phyloP scores from a whole-genome alignment of 768 basidiomycete genomes.

The Pleurotus platypus region DNA sequence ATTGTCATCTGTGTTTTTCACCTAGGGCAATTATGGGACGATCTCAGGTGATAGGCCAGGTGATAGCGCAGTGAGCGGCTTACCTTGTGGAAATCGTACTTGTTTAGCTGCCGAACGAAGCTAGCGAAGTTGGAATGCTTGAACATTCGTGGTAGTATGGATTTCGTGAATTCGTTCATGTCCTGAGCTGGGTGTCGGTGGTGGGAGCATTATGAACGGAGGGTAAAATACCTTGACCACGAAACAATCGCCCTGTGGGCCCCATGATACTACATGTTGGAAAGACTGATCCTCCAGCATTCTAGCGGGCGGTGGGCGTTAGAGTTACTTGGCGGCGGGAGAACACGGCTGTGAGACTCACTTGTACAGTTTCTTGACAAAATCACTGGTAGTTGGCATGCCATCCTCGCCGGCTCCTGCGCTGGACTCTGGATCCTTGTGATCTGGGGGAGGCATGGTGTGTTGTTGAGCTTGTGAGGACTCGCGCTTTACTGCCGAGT shows the following conservation, averaged over 20 bases:
- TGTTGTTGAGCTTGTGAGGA: constrained; percentile 1
- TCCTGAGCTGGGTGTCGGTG: constrained; percentile 31
- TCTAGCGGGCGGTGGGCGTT: constrained; percentile 31
- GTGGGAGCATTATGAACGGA: constrained; percentile 2
- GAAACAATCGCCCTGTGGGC: constrained; percentile 81
- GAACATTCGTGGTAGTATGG: constrained; percentile 87
- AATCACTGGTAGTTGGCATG: constrained; percentile 88
- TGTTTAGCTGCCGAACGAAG: constrained; percentile 92
- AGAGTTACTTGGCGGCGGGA: neutral
- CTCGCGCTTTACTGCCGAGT: constrained; percentile 22
- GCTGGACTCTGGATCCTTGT: neutral
- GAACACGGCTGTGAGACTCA: constrained; percentile 27
- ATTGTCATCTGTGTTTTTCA: constrained; percentile 84
- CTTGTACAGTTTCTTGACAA: constrained; percentile 95
- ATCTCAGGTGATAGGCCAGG: constrained; percentile 7
- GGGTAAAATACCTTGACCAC: constrained; percentile 64
- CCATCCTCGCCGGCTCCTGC: constrained; percentile 47
- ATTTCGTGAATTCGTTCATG: constrained; percentile 95
- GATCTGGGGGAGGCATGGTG: constrained; percentile 6
- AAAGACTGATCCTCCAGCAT: constrained; percentile 85
- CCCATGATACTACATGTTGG: constrained; percentile 77
- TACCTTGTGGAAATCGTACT: constrained; percentile 95
- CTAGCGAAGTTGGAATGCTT: constrained; percentile 93
- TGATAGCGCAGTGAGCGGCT: constrained; percentile 16
- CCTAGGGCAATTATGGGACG: constrained; percentile 23